Conservation (phyloP, 225 moss, liverwort and hornwort genomes). For the Climacium dendroides region DNA sequence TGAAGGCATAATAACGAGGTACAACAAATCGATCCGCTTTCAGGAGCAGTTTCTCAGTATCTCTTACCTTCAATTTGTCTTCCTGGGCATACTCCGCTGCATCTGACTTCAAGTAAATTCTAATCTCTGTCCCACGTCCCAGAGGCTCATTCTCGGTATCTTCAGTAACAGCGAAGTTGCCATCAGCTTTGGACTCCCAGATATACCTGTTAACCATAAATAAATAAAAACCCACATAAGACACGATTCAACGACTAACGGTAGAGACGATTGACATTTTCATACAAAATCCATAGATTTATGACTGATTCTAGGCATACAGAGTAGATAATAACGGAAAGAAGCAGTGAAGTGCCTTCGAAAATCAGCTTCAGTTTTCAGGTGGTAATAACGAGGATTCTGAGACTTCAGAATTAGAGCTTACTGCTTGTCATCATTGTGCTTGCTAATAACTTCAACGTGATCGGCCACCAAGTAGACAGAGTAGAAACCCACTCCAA, state of each 20-base stretch:
- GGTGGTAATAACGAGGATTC: neutral
- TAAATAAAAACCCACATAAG: neutral
- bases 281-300: neutral
- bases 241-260: neutral
- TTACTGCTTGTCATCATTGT: conserved; percentile 96
- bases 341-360: neutral
- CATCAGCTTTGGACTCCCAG: conserved; percentile 98
- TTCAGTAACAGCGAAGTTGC: conserved; percentile 79
- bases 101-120: conserved; percentile 80
- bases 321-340: neutral
- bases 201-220: conserved; percentile 52
- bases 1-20: neutral
- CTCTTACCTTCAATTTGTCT: conserved; percentile 59
- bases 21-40: neutral
- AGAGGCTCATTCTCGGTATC: conserved; percentile 94
- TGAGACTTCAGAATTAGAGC: neutral
- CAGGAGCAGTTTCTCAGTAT: neutral
- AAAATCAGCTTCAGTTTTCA: neutral
- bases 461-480: conserved; percentile 91
- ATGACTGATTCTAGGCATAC: neutral
- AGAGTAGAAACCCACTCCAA: conserved; percentile 99
- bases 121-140: conserved; percentile 93
- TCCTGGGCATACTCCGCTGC: conserved; percentile 86
- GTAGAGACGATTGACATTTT: neutral
- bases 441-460: conserved; percentile 98